Conservation (phyloP, 2,329 filamentous ascomycete genomes). For the Fusarium bulbicola region DNA sequence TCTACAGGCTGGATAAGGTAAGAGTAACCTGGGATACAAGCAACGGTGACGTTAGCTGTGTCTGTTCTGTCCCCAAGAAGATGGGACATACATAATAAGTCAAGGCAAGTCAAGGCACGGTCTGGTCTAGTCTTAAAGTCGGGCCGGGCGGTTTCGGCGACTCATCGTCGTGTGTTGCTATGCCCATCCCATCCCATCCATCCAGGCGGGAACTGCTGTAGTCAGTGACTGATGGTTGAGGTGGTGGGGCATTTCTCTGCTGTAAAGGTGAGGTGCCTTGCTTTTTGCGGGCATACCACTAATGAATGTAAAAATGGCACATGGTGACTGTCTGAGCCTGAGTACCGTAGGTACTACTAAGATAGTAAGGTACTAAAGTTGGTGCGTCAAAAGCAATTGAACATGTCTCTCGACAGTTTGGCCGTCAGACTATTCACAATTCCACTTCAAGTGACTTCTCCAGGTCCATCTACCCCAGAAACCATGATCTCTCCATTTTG, state of each 20-base stretch:
- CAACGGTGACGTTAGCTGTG: constrained; percentile 41
- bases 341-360: neutral
- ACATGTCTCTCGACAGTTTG: neutral
- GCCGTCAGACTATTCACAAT: neutral
- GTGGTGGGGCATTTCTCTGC: constrained; percentile 25
- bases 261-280: constrained; percentile 25
- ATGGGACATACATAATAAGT: neutral
- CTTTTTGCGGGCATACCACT: constrained; percentile 8
- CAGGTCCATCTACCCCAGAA: neutral
- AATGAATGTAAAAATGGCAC: constrained; percentile 27
- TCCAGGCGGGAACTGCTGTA: constrained; percentile 6
- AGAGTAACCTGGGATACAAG: neutral
- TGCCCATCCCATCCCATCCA: neutral
- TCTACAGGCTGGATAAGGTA: constrained; percentile 19
- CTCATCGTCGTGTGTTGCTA: constrained; percentile 38
- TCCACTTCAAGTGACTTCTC: neutral
- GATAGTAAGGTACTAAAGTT: neutral
- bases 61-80: neutral
- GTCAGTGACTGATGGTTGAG: neutral
- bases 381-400: constrained; percentile 3
- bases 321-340: constrained; percentile 18
- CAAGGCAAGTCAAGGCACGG: neutral
- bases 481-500: neutral
- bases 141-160: constrained; percentile 42
- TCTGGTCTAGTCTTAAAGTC: constrained; percentile 23